phyloP scores from a whole-genome alignment of 2,329 filamentous ascomycete species.

The Fusarium subglutinans region DNA sequence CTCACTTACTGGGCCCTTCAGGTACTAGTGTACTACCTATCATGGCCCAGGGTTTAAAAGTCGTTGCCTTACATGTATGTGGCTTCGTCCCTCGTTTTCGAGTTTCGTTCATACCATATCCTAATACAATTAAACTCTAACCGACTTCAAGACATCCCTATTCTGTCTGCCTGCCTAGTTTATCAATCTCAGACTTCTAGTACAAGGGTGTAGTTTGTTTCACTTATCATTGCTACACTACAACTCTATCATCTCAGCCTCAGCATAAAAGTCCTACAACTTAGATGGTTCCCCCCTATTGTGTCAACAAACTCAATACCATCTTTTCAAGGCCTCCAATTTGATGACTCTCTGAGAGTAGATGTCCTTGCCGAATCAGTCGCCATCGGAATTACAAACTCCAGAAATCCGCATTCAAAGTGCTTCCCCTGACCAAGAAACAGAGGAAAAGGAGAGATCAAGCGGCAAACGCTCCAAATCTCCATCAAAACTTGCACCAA shows the following conservation, averaged over 20 bases:
- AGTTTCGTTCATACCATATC: conserved; percentile 8
- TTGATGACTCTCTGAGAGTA: conserved; percentile 33
- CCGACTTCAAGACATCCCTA: neutral
- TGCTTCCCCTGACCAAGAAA: conserved; percentile 36
- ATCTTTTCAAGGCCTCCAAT: neutral
- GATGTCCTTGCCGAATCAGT: conserved; percentile 40
- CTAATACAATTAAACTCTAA: conserved; percentile 15
- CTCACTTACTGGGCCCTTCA: neutral
- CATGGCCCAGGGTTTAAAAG: conserved; percentile 26
- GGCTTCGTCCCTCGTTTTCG: conserved; percentile 30
- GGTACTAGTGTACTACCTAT: conserved; percentile 18
- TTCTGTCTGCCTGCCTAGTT: conserved; percentile 14
- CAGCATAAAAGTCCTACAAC: conserved; percentile 3
- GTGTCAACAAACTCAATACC: neutral
- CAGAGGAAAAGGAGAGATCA: neutral
- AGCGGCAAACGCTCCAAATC: neutral
- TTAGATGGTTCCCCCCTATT: neutral
- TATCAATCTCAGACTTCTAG: neutral
- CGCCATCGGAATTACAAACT: conserved; percentile 24
- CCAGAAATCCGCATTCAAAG: conserved; percentile 44
- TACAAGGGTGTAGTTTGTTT: neutral
- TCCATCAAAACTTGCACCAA: conserved; percentile 23
- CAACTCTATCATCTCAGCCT: neutral
- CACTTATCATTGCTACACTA: neutral
- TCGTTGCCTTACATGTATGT: conserved; percentile 36